phyloP scores from a whole-genome alignment of 164 flowering plant genomes.

The Aristolochia contorta region DNA sequence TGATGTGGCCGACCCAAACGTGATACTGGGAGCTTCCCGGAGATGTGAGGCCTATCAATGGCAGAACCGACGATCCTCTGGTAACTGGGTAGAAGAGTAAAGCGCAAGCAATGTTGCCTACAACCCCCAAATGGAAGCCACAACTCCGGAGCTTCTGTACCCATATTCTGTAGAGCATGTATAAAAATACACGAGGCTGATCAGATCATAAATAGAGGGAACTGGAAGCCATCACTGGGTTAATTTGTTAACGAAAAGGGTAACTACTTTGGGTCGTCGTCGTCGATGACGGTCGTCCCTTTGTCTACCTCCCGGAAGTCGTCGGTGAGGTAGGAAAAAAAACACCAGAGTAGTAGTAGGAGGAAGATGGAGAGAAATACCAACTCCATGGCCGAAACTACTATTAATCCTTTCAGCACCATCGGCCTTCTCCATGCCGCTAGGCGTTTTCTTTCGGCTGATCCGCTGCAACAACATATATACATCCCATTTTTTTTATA shows the following conservation, averaged over 20 bases:
- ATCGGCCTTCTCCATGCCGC: conserved; percentile 28
- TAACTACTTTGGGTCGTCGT: too few species aligned
- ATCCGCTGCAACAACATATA: too few species aligned
- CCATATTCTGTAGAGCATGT: background rate
- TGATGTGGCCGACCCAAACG: conserved; percentile 75
- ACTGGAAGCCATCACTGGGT: too few species aligned
- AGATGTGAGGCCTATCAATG: background rate
- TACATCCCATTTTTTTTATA: too few species aligned
- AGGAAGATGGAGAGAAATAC: conserved; percentile 50
- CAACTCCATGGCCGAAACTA: conserved; percentile 48
- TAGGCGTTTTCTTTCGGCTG: too few species aligned
- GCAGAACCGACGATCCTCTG: too few species aligned
- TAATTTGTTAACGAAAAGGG: too few species aligned
- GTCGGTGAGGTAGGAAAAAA: conserved; percentile 17
- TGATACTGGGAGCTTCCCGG: conserved; percentile 49
- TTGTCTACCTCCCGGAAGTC: conserved; percentile 23
- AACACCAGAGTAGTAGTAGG: conserved; percentile 60
- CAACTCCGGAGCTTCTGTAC: too few species aligned
- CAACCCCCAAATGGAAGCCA: too few species aligned
- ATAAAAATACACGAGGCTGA: too few species aligned
- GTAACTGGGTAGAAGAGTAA: too few species aligned
- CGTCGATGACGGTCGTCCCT: background rate
- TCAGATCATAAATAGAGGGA: background rate
- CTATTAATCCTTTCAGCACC: conserved; percentile 63
- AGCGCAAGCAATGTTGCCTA: too few species aligned